Base-by-base conservation (phyloP, 1,284 basidiomycete species). In the Phellinidium pouzarii region DNA sequence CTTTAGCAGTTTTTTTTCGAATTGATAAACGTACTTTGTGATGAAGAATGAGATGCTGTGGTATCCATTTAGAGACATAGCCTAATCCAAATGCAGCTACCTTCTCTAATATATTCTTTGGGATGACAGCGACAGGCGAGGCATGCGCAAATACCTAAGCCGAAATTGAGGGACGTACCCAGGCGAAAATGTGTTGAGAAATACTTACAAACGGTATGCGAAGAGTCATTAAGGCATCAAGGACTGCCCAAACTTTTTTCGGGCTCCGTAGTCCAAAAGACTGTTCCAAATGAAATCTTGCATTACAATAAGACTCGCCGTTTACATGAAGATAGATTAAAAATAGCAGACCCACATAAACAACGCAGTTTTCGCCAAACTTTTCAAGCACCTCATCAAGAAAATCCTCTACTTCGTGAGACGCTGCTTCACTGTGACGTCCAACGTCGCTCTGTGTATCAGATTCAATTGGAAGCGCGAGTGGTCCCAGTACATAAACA, bases 221-320 rank as follows among this genome's bases (percentile, higher is more conserved):
- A 12, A 23, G 41, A 4, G 50, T 37, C 2, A 54, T 44, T 8
- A 57, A 44, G n/a, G 25, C 25, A 41, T 54, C 53, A 6, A 57
- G 9, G 4, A 57, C 29, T 2, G 44, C 26, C 52, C 48, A 57
- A 4, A 57, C 38, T 37, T 50, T n/a, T 40, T 31, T 57, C 53
- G 22, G 49, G 38, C 22, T 46, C 46, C 6, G 36, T 48, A 3
- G 54, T 50, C 56, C 56, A 58, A 17, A 47, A 58, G 4, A 46
- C 42, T 1, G 49, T 55, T 29, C 56, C 56, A 42, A 58, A 58
- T 8, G 56, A 55, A 20, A 58, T 34, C 56, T 58, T 3, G 26
- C 12, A 42, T 19, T 43, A 7, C 31, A 14, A 34, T 34, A 11
- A 34, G 14, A 7, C 9, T 14, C 7, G 11, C 6, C 14, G 31